Percentiles rank a stretch among this genome's conserved stretches.
Evolutionary conservation across 2,329 filamentous ascomycete genomes (phyloP).

Genomic region (Pyricularia grisea): DNA sequence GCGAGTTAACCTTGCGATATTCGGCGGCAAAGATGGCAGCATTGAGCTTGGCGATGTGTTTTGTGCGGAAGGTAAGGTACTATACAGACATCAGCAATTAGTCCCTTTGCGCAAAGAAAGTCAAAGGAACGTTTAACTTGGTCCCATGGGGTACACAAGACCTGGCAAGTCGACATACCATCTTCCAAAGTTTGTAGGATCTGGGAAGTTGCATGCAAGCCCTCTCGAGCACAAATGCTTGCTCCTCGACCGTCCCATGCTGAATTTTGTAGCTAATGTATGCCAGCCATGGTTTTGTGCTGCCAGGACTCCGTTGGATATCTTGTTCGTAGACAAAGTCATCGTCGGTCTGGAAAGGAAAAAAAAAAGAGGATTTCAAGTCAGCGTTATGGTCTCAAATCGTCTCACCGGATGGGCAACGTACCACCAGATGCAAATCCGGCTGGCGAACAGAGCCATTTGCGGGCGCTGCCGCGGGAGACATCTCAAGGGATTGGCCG

Average conservation of each 20-base stretch:
- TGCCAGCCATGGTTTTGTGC: slow-evolving; percentile 87
- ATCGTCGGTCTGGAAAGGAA: slow-evolving; percentile 62
- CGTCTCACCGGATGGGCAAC: slow-evolving; percentile 10
- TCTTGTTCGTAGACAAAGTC: slow-evolving; percentile 97
- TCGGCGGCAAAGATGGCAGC: slow-evolving; percentile 70
- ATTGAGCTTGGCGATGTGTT: slow-evolving; percentile 75
- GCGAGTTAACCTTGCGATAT: slow-evolving; percentile 85
- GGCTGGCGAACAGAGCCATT: slow-evolving; percentile 13
- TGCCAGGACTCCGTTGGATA: slow-evolving; percentile 74
- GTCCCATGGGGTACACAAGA: not conserved
- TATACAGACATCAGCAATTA: slow-evolving; percentile 23
- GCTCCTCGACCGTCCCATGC: slow-evolving; percentile 76
- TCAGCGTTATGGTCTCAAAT: not conserved
- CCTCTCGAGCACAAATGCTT: slow-evolving; percentile 79
- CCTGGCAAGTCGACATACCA: slow-evolving; percentile 40
- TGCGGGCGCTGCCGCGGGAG: not conserved
- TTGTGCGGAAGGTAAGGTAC: slow-evolving; percentile 79
- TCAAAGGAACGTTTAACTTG: not conserved
- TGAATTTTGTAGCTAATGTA: slow-evolving; percentile 88
- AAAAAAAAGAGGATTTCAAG: not conserved
- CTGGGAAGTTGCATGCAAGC: slow-evolving; percentile 83
- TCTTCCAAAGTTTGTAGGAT: slow-evolving; percentile 98
- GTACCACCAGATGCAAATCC: slow-evolving; percentile 40
- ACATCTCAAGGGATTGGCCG: not conserved
- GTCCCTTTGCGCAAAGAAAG: not conserved